Conservation (phyloP, 805 yeast genomes). For the Candida boidinii region DNA sequence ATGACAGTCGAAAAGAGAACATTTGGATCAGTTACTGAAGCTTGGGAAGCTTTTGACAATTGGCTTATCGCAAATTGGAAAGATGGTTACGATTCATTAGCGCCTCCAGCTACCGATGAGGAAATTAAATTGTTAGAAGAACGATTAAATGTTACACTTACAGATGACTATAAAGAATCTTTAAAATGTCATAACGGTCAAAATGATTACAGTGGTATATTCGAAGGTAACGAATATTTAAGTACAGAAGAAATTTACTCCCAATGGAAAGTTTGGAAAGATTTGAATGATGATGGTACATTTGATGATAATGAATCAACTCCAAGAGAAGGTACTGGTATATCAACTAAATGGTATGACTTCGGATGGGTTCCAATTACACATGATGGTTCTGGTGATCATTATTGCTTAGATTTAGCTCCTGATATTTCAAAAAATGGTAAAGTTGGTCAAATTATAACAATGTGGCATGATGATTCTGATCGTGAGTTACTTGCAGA, state of each 20-base stretch:
- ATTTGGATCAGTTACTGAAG: too few species aligned
- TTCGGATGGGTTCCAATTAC: constrained; percentile 1
- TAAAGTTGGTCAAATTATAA: not conserved
- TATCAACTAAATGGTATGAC: not conserved
- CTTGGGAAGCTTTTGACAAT: too few species aligned
- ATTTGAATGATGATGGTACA: not conserved
- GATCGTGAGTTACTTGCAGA: too few species aligned
- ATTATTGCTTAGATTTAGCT: not conserved
- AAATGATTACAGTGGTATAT: not conserved
- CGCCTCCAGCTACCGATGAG: not conserved
- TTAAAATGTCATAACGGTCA: constrained; percentile 3
- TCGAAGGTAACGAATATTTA: not conserved
- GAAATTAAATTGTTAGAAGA: constrained; percentile 1
- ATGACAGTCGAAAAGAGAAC: too few species aligned
- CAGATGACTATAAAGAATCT: constrained; percentile 2
- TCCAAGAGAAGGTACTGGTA: too few species aligned
- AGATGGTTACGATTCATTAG: too few species aligned
- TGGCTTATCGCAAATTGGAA: too few species aligned
- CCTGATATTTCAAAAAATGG: not conserved
- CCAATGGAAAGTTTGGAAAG: not conserved
- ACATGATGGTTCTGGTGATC: constrained; percentile 1
- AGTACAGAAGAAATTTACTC: not conserved
- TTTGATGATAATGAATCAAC: not conserved
- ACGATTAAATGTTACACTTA: constrained; percentile 1
- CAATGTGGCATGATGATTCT: not conserved